Evolutionary conservation across 1,284 basidiomycete genomes (phyloP), one percentile per base, ranked within the genome.

Genomic region (Sporisorium graminicola): DNA sequence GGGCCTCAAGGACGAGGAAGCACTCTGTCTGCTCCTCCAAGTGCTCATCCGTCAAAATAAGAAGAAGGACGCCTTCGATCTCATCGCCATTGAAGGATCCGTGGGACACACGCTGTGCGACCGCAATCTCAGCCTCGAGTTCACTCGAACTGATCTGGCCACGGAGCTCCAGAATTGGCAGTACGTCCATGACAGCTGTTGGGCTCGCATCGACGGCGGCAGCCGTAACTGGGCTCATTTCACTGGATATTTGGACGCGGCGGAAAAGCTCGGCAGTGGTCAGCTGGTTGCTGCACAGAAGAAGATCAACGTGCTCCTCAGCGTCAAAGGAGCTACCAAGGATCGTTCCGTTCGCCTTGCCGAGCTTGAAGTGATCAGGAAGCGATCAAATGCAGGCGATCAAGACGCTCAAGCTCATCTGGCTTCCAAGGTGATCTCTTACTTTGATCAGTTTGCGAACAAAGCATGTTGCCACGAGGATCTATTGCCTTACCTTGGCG

Each of bases 401-500:
- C 37, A 29, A 2, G 65, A 67, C 13, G 61, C 51, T 2, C 65
- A 56, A 8, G 35, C 46, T 2, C 51, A 62, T 13, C 53, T 76
- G 13, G 29, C 31, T 0, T 35, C 54, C 35, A 67, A 65, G 42
- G 31, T 63, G 33, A 4, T 52, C 0, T 86, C 88, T 51, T 96
- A 95, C 84, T 91, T 94, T 80, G 87, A 89, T 43, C 87, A 87
- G 64, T 90, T 94, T 80, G 91, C 92, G 13, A 90, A 91, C 83
- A 96, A 94, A 86, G 88, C 91, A 6, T 93, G 92, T 84, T 94
- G 93, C 83, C 93, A 91, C 72, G 93, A 95, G 85, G 94, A 96
- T 79, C 86, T 96, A 49, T 88, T 88, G 72, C 90, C 90, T 5
- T 94, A 92, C 81, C 77, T 87, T 5, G 85, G 90, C 43, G 78